Conservation (phyloP, 106 monocot species). For the Dendrobium nobile region DNA sequence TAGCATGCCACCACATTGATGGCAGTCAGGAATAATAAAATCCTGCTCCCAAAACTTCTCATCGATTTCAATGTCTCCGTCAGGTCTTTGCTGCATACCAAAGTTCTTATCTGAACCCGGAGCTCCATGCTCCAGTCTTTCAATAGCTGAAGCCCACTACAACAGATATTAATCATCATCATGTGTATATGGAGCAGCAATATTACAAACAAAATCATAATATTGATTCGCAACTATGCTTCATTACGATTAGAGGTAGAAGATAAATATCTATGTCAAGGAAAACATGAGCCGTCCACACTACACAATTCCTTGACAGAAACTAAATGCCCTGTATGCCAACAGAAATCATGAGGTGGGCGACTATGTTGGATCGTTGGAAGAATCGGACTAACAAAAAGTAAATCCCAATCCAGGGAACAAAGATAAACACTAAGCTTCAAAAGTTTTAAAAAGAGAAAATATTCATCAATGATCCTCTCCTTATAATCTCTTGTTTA, state of each 20-base stretch:
- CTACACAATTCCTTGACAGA: background rate
- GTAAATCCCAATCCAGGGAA: no score
- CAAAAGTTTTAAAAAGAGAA: no score
- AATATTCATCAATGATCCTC: no score
- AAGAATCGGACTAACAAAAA: no score
- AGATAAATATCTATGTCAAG: background rate
- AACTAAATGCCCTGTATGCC: background rate
- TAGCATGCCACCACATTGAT: slow-evolving; percentile 75
- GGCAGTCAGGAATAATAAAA: slow-evolving; percentile 80
- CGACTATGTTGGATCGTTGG: no score
- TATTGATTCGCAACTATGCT: background rate
- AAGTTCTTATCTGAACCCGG: slow-evolving; percentile 92
- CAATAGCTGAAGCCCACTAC: slow-evolving; percentile 93
- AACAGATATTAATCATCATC: slow-evolving; percentile 19
- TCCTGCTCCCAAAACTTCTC: slow-evolving; percentile 90
- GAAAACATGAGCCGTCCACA: background rate
- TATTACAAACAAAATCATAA: background rate
- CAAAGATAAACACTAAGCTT: no score
- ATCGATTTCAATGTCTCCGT: slow-evolving; percentile 98
- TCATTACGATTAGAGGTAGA: background rate
- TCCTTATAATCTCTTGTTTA: no score
- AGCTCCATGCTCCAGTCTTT: slow-evolving; percentile 56
- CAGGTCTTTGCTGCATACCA: slow-evolving; percentile 96
- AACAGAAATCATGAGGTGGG: no score
- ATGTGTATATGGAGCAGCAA: slow-evolving; percentile 1